Percentiles rank a stretch among this genome's conserved stretches.
Evolutionary conservation across 2,329 filamentous ascomycete genomes (phyloP).

Genomic region (Cadophora sp.): DNA sequence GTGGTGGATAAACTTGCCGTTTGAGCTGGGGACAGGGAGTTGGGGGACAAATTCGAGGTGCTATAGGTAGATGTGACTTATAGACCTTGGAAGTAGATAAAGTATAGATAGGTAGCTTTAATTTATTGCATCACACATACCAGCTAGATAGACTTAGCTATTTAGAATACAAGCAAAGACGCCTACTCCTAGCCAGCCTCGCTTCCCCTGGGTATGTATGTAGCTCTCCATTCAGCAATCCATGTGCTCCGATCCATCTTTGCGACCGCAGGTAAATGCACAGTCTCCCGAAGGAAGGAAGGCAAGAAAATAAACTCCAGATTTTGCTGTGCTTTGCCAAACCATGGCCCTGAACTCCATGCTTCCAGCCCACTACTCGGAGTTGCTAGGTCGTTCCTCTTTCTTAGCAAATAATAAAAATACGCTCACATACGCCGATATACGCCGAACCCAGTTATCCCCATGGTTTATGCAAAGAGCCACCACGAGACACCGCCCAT

Average conservation of each 20-base stretch:
- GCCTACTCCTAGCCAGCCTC: background rate
- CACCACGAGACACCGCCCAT: background rate
- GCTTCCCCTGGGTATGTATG: conserved; percentile 1
- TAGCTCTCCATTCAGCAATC: background rate
- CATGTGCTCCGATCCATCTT: background rate
- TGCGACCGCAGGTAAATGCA: background rate
- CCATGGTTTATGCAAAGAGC: conserved; percentile 23
- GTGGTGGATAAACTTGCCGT: background rate
- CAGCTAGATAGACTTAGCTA: background rate
- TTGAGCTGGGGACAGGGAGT: background rate
- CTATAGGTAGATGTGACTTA: no score
- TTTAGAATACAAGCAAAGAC: background rate
- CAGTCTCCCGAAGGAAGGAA: background rate
- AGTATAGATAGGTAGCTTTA: no score
- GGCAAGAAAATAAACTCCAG: conserved; percentile 1
- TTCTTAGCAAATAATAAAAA: background rate
- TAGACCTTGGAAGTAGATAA: background rate
- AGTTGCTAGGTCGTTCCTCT: background rate
- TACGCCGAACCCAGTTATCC: background rate
- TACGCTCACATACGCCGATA: background rate
- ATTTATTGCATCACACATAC: background rate
- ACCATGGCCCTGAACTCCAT: conserved; percentile 1
- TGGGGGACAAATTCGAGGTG: background rate
- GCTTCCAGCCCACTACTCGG: background rate
- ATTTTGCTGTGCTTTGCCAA: conserved; percentile 10